A percentile compares a stretch with the other conserved stretches of the same genome.
These are phyloP conservation scores for Sclerotinia trifoliorum DNA, from an alignment of 2,329 filamentous ascomycete genomes.

Conservation along the genomic window DNA sequence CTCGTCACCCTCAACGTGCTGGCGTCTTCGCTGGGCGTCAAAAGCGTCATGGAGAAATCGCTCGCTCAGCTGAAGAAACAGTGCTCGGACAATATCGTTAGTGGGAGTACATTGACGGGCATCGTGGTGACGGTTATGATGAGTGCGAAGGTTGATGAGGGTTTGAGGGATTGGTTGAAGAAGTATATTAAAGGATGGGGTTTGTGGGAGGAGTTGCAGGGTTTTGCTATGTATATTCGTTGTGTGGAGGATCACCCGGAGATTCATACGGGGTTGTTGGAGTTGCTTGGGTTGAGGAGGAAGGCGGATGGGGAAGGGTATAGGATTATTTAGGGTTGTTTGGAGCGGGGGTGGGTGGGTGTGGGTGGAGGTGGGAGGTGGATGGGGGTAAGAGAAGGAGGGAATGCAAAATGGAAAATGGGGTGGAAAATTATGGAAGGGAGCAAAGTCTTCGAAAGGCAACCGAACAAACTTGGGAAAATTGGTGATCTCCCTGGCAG, in stretches of 20 bases:
- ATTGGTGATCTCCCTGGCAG: too few relatives aligned
- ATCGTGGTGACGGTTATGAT: slow-evolving; percentile 28
- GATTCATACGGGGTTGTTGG: slow-evolving; percentile 22
- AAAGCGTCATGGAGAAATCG: slow-evolving; percentile 28
- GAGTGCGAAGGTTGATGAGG: slow-evolving; percentile 32
- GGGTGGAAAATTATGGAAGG: neutral
- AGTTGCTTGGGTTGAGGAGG: slow-evolving; percentile 26
- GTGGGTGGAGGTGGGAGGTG: neutral
- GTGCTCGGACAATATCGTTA: slow-evolving; percentile 15
- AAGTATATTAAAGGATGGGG: slow-evolving; percentile 24
- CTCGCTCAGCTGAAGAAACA: slow-evolving; percentile 28
- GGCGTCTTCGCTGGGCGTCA: slow-evolving; percentile 27
- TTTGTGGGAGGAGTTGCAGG: slow-evolving; percentile 1
- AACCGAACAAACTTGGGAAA: neutral
- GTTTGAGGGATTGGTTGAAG: slow-evolving; percentile 31
- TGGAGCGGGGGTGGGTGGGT: too few relatives aligned
- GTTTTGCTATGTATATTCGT: neutral
- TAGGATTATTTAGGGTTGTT: slow-evolving; percentile 24
- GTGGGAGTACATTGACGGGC: slow-evolving; percentile 16
- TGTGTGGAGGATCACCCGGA: slow-evolving; percentile 24
- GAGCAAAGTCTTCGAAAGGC: neutral
- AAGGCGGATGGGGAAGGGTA: slow-evolving; percentile 22
- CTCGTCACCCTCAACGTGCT: slow-evolving; percentile 35
- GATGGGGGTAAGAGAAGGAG: rapidly evolving
- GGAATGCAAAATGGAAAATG: too few relatives aligned